phyloP scores from a whole-genome alignment of 371 early-diverging fungal genomes.

The Syncephalastrum monosporum region DNA sequence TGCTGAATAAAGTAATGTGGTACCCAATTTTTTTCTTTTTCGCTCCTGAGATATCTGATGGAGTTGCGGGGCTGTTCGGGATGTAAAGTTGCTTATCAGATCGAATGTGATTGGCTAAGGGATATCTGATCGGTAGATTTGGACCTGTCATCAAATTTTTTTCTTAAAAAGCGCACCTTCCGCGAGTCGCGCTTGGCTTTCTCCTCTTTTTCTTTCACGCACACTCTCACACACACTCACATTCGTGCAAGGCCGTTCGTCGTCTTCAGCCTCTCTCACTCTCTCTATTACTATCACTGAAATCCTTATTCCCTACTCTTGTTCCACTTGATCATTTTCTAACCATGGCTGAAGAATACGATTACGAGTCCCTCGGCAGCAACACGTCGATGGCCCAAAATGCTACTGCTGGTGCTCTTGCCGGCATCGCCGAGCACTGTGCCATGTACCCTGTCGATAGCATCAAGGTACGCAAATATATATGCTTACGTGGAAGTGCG shows the following conservation, averaged over 20 bases:
- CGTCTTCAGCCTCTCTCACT: too few species aligned
- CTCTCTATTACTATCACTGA: too few species aligned
- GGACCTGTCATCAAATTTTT: background rate
- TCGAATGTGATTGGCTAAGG: conserved; percentile 11
- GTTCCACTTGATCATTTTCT: background rate
- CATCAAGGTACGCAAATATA: conserved; percentile 74
- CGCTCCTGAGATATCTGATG: conserved; percentile 5
- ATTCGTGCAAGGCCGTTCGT: too few species aligned
- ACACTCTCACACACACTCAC: background rate
- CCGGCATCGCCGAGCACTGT: conserved; percentile 95
- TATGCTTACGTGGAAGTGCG: background rate
- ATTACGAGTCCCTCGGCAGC: conserved; percentile 91
- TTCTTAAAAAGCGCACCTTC: too few species aligned
- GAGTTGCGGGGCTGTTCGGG: conserved; percentile 10
- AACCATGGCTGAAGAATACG: conserved; percentile 58
- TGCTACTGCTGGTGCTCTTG: conserved; percentile 90
- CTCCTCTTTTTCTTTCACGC: conserved; percentile 3
- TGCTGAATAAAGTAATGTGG: background rate
- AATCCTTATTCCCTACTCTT: too few species aligned
- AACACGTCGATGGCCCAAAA: conserved; percentile 76
- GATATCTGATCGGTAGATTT: conserved; percentile 4
- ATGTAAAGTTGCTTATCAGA: conserved; percentile 8
- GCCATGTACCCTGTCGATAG: conserved; percentile 95
- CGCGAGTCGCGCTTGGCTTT: conserved; percentile 1
- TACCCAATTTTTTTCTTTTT: conserved; percentile 4